A percentile compares a stretch with the other conserved stretches of the same genome.
phyloP scores from a whole-genome alignment of 257 asterid genomes.

The Solanum corneliomulleri region DNA sequence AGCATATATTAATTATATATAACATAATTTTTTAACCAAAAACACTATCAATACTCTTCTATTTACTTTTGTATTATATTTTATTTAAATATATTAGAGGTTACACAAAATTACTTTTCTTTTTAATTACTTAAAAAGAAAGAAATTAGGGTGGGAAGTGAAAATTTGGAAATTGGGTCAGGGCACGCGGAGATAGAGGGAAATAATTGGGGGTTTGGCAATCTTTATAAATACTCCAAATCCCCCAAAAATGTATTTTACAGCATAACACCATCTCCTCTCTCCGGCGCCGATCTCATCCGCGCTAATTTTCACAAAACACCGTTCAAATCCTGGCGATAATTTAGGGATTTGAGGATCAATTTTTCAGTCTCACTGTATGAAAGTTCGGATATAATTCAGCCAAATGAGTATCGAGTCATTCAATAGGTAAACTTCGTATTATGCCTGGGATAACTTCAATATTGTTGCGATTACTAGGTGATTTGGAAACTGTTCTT shows the following conservation, averaged over 20 bases:
- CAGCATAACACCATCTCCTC: background rate
- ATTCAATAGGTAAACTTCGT: constrained; percentile 13
- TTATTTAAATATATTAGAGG: too few species aligned
- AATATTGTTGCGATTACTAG: too few species aligned
- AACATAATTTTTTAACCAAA: too few species aligned
- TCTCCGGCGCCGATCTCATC: background rate
- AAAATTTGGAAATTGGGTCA: background rate
- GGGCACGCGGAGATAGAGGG: background rate
- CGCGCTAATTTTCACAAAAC: background rate
- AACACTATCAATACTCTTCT: too few species aligned
- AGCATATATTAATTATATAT: too few species aligned
- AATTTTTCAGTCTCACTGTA: background rate
- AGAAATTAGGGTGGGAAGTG: background rate
- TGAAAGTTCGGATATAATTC: background rate
- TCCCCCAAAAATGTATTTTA: background rate
- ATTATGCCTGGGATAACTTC: too few species aligned
- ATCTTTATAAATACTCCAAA: background rate
- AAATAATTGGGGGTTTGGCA: background rate
- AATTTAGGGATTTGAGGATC: background rate
- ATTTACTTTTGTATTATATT: too few species aligned
- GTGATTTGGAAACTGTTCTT: too few species aligned
- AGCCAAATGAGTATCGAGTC: constrained; percentile 13
- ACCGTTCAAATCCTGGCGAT: background rate
- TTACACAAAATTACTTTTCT: too few species aligned
- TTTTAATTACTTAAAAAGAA: background rate